Evolutionary conservation across 371 early-diverging fungal species (phyloP), one percentile per base, ranked within the genome.

Genomic region (Apophysomyces trapeziformis): DNA sequence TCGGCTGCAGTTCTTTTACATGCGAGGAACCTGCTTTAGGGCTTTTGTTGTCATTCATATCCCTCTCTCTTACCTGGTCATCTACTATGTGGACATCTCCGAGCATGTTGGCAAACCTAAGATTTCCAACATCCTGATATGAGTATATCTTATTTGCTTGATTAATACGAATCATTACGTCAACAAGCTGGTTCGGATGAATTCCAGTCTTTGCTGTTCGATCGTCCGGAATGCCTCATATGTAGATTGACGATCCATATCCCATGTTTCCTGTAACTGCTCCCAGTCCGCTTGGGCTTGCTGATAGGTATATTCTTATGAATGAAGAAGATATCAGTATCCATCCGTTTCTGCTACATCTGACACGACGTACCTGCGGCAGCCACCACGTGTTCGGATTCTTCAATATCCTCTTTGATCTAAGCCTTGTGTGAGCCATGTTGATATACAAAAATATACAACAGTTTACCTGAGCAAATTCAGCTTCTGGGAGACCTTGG

Each of bases 101-200:
- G 66, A 70, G 68, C 64, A 70, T 74, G 38, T 74, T 74, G 62
- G 70, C 74, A 41, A 70, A 73, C 16, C 73, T 69, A 46, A 44
- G 47, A 57, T 12, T 9, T 36, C 38, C 36, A 44, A 45, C 18
- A 38, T n/a, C 9, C 14, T 5, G 36, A 61, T 6, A 14, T 13
- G 8, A 46, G n/a, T 43, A 9, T 43, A 44, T 41, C 1, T 18
- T 35, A 4, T 9, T 35, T 13, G 18, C 54, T 50, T 5, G 16
- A 56, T 26, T 54, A 14, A 8, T 21, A 16, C 16, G 13, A 0
- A 37, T 59, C 56, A 59, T 72, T 59, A 70, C 70, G 66, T 68
- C 66, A 68, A 70, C 26, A 74, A 61, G 50, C 70, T 74, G 38
- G 66, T 64, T 21, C 66, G 70, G 16, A 74, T 43, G 57, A 66